Conservation (phyloP, 2,329 filamentous ascomycete species). For the Cylindrodendrum hubeiense region DNA sequence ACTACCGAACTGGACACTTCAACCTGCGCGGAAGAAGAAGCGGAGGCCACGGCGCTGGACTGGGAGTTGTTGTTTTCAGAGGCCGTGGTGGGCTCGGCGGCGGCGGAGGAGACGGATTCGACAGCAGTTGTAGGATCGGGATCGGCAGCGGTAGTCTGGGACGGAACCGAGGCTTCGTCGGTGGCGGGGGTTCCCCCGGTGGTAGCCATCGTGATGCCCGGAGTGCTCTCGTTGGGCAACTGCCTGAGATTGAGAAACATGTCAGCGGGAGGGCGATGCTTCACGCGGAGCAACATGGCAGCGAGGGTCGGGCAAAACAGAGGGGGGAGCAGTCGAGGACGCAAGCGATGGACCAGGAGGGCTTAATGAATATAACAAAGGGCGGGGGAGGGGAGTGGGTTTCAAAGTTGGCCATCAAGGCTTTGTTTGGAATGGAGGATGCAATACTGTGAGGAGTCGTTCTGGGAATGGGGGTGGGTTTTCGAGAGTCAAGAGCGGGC, state of each 20-base stretch:
- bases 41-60: not conserved
- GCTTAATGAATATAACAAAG: conserved; percentile 25
- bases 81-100: conserved; percentile 25
- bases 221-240: conserved; percentile 34
- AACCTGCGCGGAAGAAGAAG: not conserved
- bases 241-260: conserved; percentile 49
- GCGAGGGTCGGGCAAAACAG: conserved; percentile 7
- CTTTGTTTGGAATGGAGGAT: conserved; percentile 19
- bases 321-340: not conserved
- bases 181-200: conserved; percentile 37
- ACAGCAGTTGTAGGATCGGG: conserved; percentile 15
- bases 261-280: conserved; percentile 46
- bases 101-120: conserved; percentile 15
- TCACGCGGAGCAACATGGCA: conserved; percentile 26
- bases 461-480: conserved; percentile 5
- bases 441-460: conserved; percentile 11
- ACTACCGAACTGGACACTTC: not conserved
- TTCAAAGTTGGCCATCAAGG: conserved; percentile 2
- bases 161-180: conserved; percentile 33
- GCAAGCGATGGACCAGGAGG: conserved; percentile 15
- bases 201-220: conserved; percentile 51
- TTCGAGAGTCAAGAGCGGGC: not conserved
- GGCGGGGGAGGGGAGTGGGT: conserved; percentile 13
- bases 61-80: conserved; percentile 12
- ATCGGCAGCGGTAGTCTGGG: conserved; percentile 12